Evolutionary conservation across 208 protist genomes (phyloP), one percentile per base, ranked within the genome.

Genomic region (Acanthamoeba royreba): DNA sequence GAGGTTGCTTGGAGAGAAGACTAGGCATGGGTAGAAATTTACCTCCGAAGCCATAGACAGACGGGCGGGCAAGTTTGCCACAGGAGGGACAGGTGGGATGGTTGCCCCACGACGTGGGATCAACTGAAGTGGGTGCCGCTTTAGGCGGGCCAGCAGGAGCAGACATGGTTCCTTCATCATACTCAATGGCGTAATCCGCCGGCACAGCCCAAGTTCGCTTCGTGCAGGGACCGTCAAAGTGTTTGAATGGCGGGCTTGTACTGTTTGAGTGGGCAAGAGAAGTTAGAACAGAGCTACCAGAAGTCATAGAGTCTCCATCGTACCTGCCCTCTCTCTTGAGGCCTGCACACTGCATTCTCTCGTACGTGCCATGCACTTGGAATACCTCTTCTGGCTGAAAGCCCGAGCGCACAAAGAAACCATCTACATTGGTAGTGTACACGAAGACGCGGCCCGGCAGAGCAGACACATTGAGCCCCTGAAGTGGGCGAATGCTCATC

Each of bases 281-380:
- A 25, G 1, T 19, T 25, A 2, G 5, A 28, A 19, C 15, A 63
- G 33, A 9, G 19, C 13, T 19, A 25, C 19, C 19, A 19, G 13
- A 55, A 55, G 49, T 55, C 19, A 19, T 19, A 55, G 49, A 17
- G 61, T 40, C 4, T 4, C 25, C 9, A 8, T 25, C 28, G 61
- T 72, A 72, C 61, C 61, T 72, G 69, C 69, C 69, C 69, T 81
- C 69, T 33, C 69, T 33, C 69, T 81, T 81, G 69, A 81, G 69
- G 33, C 69, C 69, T 4, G 69, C 69, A 22, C 69, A 81, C 69
- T 81, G 69, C 38, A 81, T 42, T 4, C 69, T 33, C 38, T 81
- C 69, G 35, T 81, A 81, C 40, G 69, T 81, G 38, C 69, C 69
- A 42, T 81, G 69, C 22, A 42, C 69, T 0, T 81, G 69, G 35